Evolutionary conservation across 768 basidiomycete genomes (phyloP), one percentile per base, ranked within the genome.

Genomic region (Tylopilus vinaceipallidus): DNA sequence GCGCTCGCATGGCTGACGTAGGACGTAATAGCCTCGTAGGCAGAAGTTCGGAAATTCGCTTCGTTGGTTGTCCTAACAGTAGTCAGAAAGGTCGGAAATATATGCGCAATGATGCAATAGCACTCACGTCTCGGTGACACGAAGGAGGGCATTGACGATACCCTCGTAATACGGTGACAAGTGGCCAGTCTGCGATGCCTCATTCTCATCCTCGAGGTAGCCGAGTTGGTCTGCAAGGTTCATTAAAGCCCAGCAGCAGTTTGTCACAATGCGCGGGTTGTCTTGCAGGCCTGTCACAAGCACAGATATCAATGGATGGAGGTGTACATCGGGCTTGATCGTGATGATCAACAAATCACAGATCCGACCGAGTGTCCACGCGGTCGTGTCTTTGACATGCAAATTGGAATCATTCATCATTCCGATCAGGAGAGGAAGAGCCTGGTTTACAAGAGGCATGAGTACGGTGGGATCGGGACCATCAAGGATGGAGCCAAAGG

Each of bases 221-320:
- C 84, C 86, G 14, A 97, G 77, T 60, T 97, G 94, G 65, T 97
- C 89, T 10, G 91, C 88, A 27, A 99, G 75, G 69, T 95, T 98
- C 89, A 91, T 95, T 59, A 99, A 70, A 10, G 89, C 90, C 89
- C 95, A 97, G 62, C 94, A 97, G 68, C 91, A 95, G 71, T 95
- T 95, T 30, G 91, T 82, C 22, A 89, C 81, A 55, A 98, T 94
- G 19, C 94, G 76, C 3, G 93, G 86, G 55, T 77, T 84, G 68
- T 89, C 91, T 39, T 80, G 76, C 54, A 98, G 71, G 20, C 92
- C 92, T 44, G 71, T 72, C 11, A 98, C 91, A 42, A 98, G 78
- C 8, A 90, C 92, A 10, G 84, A 78, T 49, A 98, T 74, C 46
- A 99, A 76, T 9, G 84, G 80, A 53, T 89, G 86, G 9, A 99